Conservation (phyloP, 1,284 basidiomycete species). For the Trichosporon ovoides region DNA sequence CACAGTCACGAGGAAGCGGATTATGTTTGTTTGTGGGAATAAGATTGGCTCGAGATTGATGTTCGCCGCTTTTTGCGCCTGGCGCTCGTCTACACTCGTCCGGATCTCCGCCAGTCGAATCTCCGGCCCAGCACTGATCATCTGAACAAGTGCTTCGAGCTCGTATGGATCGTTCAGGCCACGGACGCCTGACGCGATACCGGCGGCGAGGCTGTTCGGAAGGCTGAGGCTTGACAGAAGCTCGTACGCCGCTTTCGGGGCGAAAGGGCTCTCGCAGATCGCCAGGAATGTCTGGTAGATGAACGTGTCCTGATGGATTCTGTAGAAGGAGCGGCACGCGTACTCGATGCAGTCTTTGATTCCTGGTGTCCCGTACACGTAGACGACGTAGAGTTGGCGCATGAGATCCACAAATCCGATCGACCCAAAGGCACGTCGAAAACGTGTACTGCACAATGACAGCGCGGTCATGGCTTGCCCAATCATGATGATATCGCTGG, state of each 20-base stretch:
- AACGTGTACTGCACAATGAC: conserved; percentile 71
- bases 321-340: conserved; percentile 64
- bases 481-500: conserved; percentile 62
- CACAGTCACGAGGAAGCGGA: conserved; percentile 68
- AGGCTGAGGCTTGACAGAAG: conserved; percentile 29
- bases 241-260: conserved; percentile 51
- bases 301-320: conserved; percentile 68
- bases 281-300: conserved; percentile 66
- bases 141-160: conserved; percentile 64
- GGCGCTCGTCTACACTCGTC: conserved; percentile 60
- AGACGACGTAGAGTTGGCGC: conserved; percentile 62
- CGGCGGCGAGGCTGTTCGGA: conserved; percentile 19
- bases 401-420: conserved; percentile 68
- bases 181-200: conserved; percentile 59
- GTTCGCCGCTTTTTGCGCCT: conserved; percentile 46
- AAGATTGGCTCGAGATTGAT: conserved; percentile 60
- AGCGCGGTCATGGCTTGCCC: conserved; percentile 61
- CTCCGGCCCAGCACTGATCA: conserved; percentile 40
- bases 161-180: conserved; percentile 64
- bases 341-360: conserved; percentile 68
- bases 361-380: conserved; percentile 56
- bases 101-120: conserved; percentile 54
- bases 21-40: conserved; percentile 62
- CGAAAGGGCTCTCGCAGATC: conserved; percentile 55
- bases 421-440: conserved; percentile 65